A percentile compares a stretch with the other conserved stretches of the same genome.
Evolutionary conservation across 768 basidiomycete species (phyloP).

Genomic region (Calocybe cyanea): DNA sequence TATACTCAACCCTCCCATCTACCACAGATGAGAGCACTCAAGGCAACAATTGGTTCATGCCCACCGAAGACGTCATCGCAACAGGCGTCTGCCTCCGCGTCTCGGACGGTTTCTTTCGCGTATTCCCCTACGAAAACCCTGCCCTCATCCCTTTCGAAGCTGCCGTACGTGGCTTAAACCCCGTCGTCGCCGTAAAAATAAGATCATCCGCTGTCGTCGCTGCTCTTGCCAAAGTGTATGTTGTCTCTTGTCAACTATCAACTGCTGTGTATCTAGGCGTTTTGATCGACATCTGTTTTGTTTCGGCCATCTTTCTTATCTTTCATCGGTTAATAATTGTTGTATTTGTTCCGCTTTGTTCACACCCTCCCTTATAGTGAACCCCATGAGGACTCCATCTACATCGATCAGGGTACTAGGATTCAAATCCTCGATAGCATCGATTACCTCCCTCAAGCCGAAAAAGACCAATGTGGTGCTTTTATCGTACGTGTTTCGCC

Average conservation of each 20-base stretch:
- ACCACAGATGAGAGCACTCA: constrained; percentile 51
- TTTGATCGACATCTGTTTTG: no score
- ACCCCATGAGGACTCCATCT: constrained; percentile 50
- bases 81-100: constrained; percentile 75
- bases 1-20: not conserved
- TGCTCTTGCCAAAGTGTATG: constrained; percentile 63
- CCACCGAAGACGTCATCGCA: constrained; percentile 63
- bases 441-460: constrained; percentile 62
- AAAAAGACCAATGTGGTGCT: constrained; percentile 87
- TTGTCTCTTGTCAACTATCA: constrained; percentile 8
- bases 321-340: no score
- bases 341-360: no score
- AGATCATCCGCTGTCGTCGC: constrained; percentile 76
- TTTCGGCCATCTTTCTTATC: no score
- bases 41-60: constrained; percentile 81
- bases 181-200: constrained; percentile 79
- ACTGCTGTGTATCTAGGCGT: constrained; percentile 6
- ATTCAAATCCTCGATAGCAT: constrained; percentile 81
- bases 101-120: constrained; percentile 57
- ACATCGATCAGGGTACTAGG: constrained; percentile 76
- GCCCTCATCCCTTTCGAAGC: constrained; percentile 75
- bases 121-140: constrained; percentile 84
- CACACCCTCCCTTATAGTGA: constrained; percentile 31
- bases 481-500: constrained; percentile 51
- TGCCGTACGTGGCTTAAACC: constrained; percentile 72